These are phyloP conservation scores for Rhizophagus prolifer DNA, from an alignment of 192 early-diverging fungal species.

Conservation along the genomic window DNA sequence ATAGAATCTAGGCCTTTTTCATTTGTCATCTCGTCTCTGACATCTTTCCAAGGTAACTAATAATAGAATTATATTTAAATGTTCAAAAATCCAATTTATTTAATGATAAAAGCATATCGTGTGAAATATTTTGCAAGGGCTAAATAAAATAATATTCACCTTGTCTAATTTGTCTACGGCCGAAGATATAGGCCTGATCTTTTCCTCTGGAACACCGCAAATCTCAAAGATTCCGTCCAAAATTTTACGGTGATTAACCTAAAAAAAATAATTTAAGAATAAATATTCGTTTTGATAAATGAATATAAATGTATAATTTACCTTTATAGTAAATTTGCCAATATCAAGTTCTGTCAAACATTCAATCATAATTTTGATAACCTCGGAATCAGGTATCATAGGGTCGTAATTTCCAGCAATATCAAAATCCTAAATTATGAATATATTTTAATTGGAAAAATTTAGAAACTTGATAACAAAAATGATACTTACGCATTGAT, in stretches of 20 bases:
- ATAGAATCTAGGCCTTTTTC: slow-evolving; percentile 83
- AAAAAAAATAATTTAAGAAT: not conserved
- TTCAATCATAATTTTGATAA: slow-evolving; percentile 78
- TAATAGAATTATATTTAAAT: not conserved
- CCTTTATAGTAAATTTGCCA: slow-evolving; percentile 89
- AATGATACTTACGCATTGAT: slow-evolving; percentile 74
- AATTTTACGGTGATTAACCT: slow-evolving; percentile 95
- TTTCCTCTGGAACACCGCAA: slow-evolving; percentile 87
- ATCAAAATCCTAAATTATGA: slow-evolving; percentile 79
- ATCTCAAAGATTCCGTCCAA: slow-evolving; percentile 97
- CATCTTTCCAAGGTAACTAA: slow-evolving; percentile 86
- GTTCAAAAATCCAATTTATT: too few species aligned
- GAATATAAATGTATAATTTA: slow-evolving; percentile 33
- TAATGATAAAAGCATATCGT: too few species aligned
- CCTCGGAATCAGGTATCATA: slow-evolving; percentile 98
- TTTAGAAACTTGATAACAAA: not conserved
- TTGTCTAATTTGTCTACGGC: slow-evolving; percentile 99
- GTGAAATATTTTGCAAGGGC: too few species aligned
- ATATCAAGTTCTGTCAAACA: slow-evolving; percentile 78
- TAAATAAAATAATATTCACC: slow-evolving; percentile 31
- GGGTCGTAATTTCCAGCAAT: slow-evolving; percentile 92
- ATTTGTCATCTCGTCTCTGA: slow-evolving; percentile 89
- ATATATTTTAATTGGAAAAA: not conserved
- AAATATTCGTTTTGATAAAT: not conserved
- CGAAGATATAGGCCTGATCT: slow-evolving; percentile 90